phyloP scores from a whole-genome alignment of 2,329 filamentous ascomycete species.

The Cryphonectria naterciae region DNA sequence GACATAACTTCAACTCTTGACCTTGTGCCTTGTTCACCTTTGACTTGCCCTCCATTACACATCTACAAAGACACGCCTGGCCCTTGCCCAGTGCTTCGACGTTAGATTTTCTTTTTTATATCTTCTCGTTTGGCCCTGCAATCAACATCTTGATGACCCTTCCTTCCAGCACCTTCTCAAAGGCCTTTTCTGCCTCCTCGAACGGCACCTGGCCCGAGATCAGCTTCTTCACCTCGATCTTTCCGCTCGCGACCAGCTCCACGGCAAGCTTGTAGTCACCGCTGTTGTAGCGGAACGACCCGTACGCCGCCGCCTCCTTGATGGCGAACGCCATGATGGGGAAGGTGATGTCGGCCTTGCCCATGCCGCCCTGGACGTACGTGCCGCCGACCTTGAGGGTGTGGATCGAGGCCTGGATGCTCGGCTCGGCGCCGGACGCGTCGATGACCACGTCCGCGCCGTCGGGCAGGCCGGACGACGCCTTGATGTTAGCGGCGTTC shows the following conservation, averaged over 20 bases:
- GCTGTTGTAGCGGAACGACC: slow-evolving; percentile 85
- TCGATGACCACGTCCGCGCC: slow-evolving; percentile 83
- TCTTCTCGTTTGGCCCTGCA: slow-evolving; percentile 66
- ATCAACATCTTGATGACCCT: slow-evolving; percentile 76
- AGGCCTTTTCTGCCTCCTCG: slow-evolving; percentile 81
- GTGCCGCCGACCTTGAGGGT: slow-evolving; percentile 71
- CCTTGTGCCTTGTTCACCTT: too few species aligned
- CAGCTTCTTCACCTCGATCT: slow-evolving; percentile 80
- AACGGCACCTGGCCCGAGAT: slow-evolving; percentile 81
- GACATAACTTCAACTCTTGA: too few species aligned
- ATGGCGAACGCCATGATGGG: slow-evolving; percentile 88
- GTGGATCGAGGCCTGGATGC: slow-evolving; percentile 76
- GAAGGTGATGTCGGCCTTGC: slow-evolving; percentile 83
- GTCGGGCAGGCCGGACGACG: slow-evolving; percentile 62
- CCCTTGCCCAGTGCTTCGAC: not conserved
- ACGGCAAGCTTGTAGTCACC: slow-evolving; percentile 88
- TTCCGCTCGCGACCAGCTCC: slow-evolving; percentile 72
- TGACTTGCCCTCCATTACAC: too few species aligned
- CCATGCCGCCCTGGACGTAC: slow-evolving; percentile 90
- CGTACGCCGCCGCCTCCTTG: slow-evolving; percentile 86
- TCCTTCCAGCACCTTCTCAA: slow-evolving; percentile 82
- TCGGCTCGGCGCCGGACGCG: slow-evolving; percentile 77
- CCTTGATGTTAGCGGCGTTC: slow-evolving; percentile 72
- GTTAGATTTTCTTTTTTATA: too few species aligned
- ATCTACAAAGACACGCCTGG: not conserved